Percentiles rank a stretch among this genome's conserved stretches.
Conservation (phyloP, 2,329 filamentous ascomycete genomes). For the Calonectria crousiana region DNA sequence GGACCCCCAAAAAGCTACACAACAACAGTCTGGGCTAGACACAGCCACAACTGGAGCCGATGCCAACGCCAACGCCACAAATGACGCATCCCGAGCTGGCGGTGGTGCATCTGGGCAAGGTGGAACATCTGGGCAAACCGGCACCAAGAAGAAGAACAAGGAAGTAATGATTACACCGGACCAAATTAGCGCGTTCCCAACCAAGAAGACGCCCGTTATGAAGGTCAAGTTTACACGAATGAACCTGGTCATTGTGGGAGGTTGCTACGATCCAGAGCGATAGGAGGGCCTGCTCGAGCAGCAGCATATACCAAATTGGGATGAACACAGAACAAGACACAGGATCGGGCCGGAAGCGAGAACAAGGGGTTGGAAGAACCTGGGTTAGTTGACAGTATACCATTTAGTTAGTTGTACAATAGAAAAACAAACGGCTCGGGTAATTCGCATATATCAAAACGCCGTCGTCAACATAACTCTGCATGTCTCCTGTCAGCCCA, state of each 20-base stretch:
- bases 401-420: slow-evolving; percentile 8
- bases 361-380: neutral
- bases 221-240: slow-evolving; percentile 94
- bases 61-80: slow-evolving; percentile 45
- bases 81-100: slow-evolving; percentile 46
- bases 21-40: slow-evolving; percentile 58
- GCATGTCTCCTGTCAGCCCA: neutral
- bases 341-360: neutral
- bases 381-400: neutral
- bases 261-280: slow-evolving; percentile 72
- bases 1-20: slow-evolving; percentile 70
- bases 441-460: neutral
- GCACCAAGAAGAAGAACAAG: slow-evolving; percentile 82
- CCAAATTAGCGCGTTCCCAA: slow-evolving; percentile 94
- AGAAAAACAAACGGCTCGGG: neutral
- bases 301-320: neutral
- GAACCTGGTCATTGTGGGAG: slow-evolving; percentile 91
- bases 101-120: slow-evolving; percentile 44
- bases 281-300: slow-evolving; percentile 41
- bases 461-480: neutral
- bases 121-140: slow-evolving; percentile 42
- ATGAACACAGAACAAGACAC: neutral
- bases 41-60: slow-evolving; percentile 57
- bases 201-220: slow-evolving; percentile 95
- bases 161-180: slow-evolving; percentile 92